A percentile compares a stretch with the other conserved stretches of the same genome.
These are phyloP conservation scores for Cephalotrichum gorgonifer DNA, from an alignment of 2,329 filamentous ascomycete genomes.

Conservation along the genomic window DNA sequence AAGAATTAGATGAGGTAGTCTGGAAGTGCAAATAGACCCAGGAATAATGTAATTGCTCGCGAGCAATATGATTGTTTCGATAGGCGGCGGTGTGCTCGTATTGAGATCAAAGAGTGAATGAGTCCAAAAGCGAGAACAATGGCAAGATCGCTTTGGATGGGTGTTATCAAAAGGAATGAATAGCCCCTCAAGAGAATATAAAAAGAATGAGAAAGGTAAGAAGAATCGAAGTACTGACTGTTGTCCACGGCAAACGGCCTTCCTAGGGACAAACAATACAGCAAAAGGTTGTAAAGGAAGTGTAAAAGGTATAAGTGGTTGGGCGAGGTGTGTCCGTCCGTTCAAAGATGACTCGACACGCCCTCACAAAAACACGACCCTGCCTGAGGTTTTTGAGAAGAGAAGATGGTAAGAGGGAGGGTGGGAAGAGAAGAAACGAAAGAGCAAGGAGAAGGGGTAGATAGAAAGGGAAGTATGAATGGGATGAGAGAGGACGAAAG, in stretches of 20 bases:
- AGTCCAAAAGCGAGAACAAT: slow-evolving; percentile 1
- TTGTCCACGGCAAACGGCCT: background rate
- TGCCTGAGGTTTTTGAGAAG: background rate
- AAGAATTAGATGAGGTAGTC: background rate
- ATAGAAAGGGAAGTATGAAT: slow-evolving; percentile 10
- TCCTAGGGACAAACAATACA: background rate
- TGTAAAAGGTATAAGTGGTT: background rate
- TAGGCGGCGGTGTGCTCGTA: background rate
- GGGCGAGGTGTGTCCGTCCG: background rate
- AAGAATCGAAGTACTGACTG: background rate
- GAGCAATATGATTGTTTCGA: too few species aligned
- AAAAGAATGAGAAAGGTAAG: background rate
- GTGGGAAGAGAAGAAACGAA: background rate
- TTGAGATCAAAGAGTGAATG: background rate
- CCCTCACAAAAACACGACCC: background rate
- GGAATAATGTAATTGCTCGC: background rate
- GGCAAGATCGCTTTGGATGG: background rate
- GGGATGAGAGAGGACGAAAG: slow-evolving; percentile 8
- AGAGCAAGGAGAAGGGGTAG: slow-evolving; percentile 5
- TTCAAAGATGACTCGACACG: background rate
- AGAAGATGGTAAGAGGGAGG: background rate
- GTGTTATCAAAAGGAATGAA: slow-evolving; percentile 1
- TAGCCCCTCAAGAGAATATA: background rate
- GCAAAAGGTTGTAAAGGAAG: background rate
- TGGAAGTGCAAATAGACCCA: background rate